Percentiles rank a stretch among this genome's conserved stretches.
phyloP scores from a whole-genome alignment of 176 grass and related monocot species.

The Canna indica region DNA sequence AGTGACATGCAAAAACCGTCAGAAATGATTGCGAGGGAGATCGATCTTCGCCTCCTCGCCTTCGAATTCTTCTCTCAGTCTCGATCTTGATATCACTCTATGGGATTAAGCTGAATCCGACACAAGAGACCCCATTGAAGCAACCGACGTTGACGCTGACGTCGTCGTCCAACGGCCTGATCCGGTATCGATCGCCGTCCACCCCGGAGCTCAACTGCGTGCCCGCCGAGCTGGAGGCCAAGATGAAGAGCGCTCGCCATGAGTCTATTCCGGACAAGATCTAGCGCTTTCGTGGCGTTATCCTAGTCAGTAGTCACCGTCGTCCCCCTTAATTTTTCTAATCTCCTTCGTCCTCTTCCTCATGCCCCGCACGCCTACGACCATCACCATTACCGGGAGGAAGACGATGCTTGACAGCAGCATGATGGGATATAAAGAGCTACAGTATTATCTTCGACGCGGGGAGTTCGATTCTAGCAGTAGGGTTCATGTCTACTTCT shows the following conservation, averaged over 20 bases:
- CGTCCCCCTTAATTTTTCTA: conserved; percentile 12
- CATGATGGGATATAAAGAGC: conserved; percentile 15
- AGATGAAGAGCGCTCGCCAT: conserved; percentile 15
- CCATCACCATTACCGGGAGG: neutral
- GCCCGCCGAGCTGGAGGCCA: conserved; percentile 5
- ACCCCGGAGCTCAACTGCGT: conserved; percentile 17
- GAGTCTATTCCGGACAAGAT: conserved; percentile 19
- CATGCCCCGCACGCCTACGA: conserved; percentile 11
- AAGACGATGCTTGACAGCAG: neutral
- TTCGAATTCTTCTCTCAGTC: neutral
- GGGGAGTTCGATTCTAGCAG: conserved; percentile 25
- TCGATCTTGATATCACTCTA: neutral
- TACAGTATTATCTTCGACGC: conserved; percentile 27
- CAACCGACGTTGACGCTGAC: neutral
- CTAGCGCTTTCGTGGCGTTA: conserved; percentile 4
- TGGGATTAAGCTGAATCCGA: neutral
- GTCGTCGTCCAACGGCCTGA: conserved; percentile 19
- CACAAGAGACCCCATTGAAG: conserved; percentile 14
- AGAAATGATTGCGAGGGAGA: neutral
- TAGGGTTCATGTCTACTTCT: conserved; percentile 27
- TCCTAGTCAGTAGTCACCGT: conserved; percentile 12
- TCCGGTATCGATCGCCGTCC: conserved; percentile 23
- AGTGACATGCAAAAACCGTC: too few species aligned
- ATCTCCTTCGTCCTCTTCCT: conserved; percentile 21
- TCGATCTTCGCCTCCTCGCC: neutral